Evolutionary conservation across 176 grass and related monocot genomes (phyloP).

Genomic region (Carex parvula): DNA sequence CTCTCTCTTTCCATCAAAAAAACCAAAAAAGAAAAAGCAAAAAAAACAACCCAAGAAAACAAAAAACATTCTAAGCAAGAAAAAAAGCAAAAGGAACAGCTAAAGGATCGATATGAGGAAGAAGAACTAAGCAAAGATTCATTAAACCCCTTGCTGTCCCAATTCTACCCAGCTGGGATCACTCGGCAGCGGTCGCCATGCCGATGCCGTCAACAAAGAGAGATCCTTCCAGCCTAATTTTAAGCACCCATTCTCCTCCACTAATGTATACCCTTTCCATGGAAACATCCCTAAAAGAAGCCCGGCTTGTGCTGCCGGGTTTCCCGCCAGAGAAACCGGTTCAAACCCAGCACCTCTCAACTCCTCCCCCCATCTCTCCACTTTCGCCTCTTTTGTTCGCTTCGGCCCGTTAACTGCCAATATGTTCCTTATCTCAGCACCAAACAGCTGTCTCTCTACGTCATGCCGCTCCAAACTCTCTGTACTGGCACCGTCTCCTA

Average conservation of each 20-base stretch:
- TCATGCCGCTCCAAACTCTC: slow-evolving; percentile 46
- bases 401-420: slow-evolving; percentile 74
- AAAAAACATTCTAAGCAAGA: background rate
- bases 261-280: slow-evolving; percentile 85
- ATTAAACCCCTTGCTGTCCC: background rate
- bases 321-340: slow-evolving; percentile 64
- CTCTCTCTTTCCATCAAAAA: too few species aligned
- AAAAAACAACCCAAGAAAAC: background rate
- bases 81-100: background rate
- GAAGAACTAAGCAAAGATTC: background rate
- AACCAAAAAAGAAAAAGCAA: background rate
- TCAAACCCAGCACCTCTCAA: slow-evolving; percentile 54
- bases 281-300: slow-evolving; percentile 84
- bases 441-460: slow-evolving; percentile 74
- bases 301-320: slow-evolving; percentile 67
- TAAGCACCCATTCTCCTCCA: slow-evolving; percentile 64
- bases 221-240: slow-evolving; percentile 95
- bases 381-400: slow-evolving; percentile 65
- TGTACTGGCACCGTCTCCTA: slow-evolving; percentile 48
- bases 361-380: slow-evolving; percentile 80
- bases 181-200: slow-evolving; percentile 30
- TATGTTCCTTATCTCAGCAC: slow-evolving; percentile 90
- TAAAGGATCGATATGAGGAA: background rate
- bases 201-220: slow-evolving; percentile 79
- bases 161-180: background rate